Evolutionary conservation across 306 rosid genomes (phyloP).

Genomic region (Argentina anserina): DNA sequence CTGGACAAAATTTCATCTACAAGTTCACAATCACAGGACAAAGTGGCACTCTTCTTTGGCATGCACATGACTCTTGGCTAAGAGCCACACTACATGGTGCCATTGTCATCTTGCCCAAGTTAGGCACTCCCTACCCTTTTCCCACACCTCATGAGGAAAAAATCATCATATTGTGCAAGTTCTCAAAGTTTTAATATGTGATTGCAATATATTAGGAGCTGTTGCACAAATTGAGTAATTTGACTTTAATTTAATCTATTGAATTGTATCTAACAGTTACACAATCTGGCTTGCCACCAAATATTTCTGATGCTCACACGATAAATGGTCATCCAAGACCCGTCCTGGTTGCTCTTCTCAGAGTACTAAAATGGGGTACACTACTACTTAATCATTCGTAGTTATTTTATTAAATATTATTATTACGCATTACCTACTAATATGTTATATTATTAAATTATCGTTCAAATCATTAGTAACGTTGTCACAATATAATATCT

Average conservation of each 20-base stretch:
- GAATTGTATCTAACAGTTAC: slow-evolving; percentile 47
- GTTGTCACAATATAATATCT: neutral
- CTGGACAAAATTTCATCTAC: slow-evolving; percentile 54
- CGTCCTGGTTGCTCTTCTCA: slow-evolving; percentile 50
- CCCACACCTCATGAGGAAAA: slow-evolving; percentile 56
- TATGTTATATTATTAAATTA: neutral
- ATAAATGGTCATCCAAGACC: slow-evolving; percentile 66
- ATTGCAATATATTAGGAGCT: neutral
- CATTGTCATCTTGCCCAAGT: slow-evolving; percentile 60
- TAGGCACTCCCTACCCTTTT: slow-evolving; percentile 61
- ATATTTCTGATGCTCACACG: slow-evolving; percentile 68
- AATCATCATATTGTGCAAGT: slow-evolving; percentile 48
- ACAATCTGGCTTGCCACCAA: slow-evolving; percentile 54
- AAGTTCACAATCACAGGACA: slow-evolving; percentile 63
- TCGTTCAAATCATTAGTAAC: neutral
- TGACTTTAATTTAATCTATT: neutral
- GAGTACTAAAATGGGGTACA: slow-evolving; percentile 36
- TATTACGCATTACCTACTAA: neutral
- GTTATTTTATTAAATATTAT: neutral
- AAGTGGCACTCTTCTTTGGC: slow-evolving; percentile 87
- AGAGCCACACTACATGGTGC: slow-evolving; percentile 72
- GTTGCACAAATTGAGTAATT: neutral
- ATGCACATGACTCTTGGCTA: slow-evolving; percentile 75
- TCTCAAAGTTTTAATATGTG: neutral
- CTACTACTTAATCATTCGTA: neutral